A percentile compares a stretch with the other conserved stretches of the same genome.
phyloP scores from a whole-genome alignment of 2,329 filamentous ascomycete species.

The Hansfordia pulvinata region DNA sequence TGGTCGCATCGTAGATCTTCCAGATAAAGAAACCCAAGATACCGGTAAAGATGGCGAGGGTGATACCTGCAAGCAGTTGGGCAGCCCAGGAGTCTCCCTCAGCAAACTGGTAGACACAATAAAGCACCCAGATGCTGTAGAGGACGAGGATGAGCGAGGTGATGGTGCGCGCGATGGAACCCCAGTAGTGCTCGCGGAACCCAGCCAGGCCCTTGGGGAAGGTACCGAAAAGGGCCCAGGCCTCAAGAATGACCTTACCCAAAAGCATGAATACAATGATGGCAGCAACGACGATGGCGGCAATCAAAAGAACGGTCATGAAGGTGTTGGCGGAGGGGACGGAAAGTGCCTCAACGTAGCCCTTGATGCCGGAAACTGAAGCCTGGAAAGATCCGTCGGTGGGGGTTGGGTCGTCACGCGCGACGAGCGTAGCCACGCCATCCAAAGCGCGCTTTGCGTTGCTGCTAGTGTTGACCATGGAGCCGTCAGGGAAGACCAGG shows the following conservation, averaged over 20 bases:
- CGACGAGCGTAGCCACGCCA: constrained; percentile 31
- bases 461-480: constrained; percentile 26
- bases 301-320: constrained; percentile 85
- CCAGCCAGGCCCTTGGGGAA: constrained; percentile 69
- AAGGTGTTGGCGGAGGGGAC: constrained; percentile 88
- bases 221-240: constrained; percentile 78
- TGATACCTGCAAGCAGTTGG: constrained; percentile 69
- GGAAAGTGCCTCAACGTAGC: constrained; percentile 67
- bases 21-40: constrained; percentile 73
- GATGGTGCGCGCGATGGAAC: constrained; percentile 75
- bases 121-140: constrained; percentile 90
- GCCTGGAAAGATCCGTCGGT: constrained; percentile 21
- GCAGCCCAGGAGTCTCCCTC: constrained; percentile 90
- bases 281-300: constrained; percentile 71
- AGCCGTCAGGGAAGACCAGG: constrained; percentile 53
- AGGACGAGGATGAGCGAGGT: constrained; percentile 82
- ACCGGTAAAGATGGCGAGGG: constrained; percentile 66
- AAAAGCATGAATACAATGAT: constrained; percentile 80
- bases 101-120: constrained; percentile 93
- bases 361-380: constrained; percentile 63
- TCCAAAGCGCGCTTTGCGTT: constrained; percentile 41
- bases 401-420: constrained; percentile 36
- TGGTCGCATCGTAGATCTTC: constrained; percentile 68
- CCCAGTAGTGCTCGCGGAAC: constrained; percentile 96
- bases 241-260: constrained; percentile 81